These are phyloP conservation scores for Abortiporus biennis DNA, from an alignment of 1,284 basidiomycete genomes.

Conservation along the genomic window DNA sequence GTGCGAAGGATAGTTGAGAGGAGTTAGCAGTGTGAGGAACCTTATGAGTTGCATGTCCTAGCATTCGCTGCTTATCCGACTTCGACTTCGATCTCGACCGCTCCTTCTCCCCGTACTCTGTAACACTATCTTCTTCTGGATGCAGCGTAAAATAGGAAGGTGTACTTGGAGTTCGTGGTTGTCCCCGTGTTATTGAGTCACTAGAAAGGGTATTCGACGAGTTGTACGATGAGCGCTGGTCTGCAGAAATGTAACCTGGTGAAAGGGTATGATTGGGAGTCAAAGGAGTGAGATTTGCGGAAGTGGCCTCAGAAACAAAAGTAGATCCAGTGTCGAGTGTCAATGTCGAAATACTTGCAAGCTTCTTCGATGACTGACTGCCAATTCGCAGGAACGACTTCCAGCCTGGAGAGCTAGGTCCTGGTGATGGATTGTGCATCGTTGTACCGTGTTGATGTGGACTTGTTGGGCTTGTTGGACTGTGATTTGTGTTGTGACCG, in stretches of 20 bases:
- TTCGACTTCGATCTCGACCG: slow-evolving; percentile 54
- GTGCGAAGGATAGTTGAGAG: slow-evolving; percentile 30
- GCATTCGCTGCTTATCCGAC: slow-evolving; percentile 46
- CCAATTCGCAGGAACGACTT: slow-evolving; percentile 57
- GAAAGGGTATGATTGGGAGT: slow-evolving; percentile 43
- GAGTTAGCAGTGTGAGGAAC: slow-evolving; percentile 26
- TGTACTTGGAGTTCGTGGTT: slow-evolving; percentile 24
- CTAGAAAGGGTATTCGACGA: slow-evolving; percentile 66
- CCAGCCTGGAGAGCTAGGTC: slow-evolving; percentile 32
- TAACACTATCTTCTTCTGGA: slow-evolving; percentile 11
- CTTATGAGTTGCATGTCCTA: slow-evolving; percentile 17
- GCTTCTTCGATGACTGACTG: slow-evolving; percentile 42
- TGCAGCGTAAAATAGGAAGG: slow-evolving; percentile 21
- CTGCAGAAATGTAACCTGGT: slow-evolving; percentile 38
- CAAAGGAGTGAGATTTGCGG: slow-evolving; percentile 30
- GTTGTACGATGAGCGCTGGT: slow-evolving; percentile 64
- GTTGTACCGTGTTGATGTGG: slow-evolving; percentile 5
- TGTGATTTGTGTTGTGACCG: slow-evolving; percentile 10
- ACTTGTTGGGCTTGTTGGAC: slow-evolving; percentile 4
- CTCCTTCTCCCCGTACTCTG: slow-evolving; percentile 22
- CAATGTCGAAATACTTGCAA: slow-evolving; percentile 25
- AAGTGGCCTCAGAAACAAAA: slow-evolving; percentile 26
- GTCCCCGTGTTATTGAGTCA: slow-evolving; percentile 46
- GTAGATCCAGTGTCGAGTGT: slow-evolving; percentile 31
- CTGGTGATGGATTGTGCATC: slow-evolving; percentile 7